Evolutionary conservation across 805 yeast genomes (phyloP).

Genomic region (Metschnikowia sp.): DNA sequence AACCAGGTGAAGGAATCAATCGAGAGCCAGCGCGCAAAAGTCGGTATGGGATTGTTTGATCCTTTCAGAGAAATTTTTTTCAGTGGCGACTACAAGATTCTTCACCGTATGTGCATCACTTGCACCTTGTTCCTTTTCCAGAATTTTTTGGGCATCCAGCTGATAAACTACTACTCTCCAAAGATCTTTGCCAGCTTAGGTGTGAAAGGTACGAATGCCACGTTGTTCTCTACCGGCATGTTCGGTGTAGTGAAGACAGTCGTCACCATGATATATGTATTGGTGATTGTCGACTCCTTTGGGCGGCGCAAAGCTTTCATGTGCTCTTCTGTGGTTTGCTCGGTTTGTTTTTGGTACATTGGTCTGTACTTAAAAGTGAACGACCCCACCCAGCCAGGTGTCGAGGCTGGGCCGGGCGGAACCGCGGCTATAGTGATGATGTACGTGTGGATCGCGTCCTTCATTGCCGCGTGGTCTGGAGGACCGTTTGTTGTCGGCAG

Average conservation of each 20-base stretch:
- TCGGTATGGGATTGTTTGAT: conserved; percentile 34
- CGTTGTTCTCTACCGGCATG: conserved; percentile 38
- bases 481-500: conserved; percentile 41
- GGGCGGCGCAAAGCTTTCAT: conserved; percentile 37
- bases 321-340: conserved; percentile 32
- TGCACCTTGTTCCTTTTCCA: conserved; percentile 34
- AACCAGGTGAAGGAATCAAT: conserved; percentile 34
- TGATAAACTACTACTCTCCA: conserved; percentile 39
- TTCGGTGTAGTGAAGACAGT: conserved; percentile 39
- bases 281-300: conserved; percentile 34
- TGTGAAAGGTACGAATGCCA: conserved; percentile 35
- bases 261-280: conserved; percentile 31
- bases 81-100: conserved; percentile 22
- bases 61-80: conserved; percentile 32
- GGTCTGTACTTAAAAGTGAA: conserved; percentile 35
- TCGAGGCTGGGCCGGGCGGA: conserved; percentile 36
- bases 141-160: conserved; percentile 39
- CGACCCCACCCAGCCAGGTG: conserved; percentile 32
- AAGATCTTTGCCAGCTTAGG: conserved; percentile 34
- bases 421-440: conserved; percentile 38
- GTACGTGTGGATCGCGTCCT: conserved; percentile 42
- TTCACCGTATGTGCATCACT: conserved; percentile 30
- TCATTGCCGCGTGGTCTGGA: conserved; percentile 39
- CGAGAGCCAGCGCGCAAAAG: conserved; percentile 25
- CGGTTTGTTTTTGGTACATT: conserved; percentile 38